Base-by-base conservation (phyloP, 495 filamentous ascomycete species). In the Penicillium bovifimosum region DNA sequence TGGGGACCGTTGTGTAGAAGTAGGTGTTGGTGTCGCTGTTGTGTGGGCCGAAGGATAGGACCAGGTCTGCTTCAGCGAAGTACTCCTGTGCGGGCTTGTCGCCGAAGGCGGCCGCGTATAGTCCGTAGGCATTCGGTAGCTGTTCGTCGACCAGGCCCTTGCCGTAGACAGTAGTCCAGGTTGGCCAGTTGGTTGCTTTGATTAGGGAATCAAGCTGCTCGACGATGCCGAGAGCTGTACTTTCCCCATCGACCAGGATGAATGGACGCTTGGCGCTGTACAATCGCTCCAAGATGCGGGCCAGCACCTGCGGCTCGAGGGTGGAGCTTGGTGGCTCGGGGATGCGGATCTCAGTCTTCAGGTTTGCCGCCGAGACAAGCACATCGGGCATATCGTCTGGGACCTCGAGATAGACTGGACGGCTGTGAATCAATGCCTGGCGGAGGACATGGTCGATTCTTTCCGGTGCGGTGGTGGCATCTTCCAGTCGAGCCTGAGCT, bases 381-480 rank as follows among this genome's bases (percentile, higher is more conserved):
- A 61, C 56, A 17, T 63, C 59, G 4, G 68, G 66, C 70, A 78
- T 68, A 50, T 77, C 75, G 34, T 62, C 61, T 0, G 75, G 75
- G 8, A 77, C 17, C 35, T 74, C 63, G 11, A 78, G 53, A 41
- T 76, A 78, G 3, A 78, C 73, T 6, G 74, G 74, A 39, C 68
- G 62, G 44, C 63, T 70, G 39, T 74, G 67, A 11, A 72, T 41
- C 17, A 73, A 28, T 39, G 65, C 70, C 46, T 72, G 60, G 41
- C 66, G 59, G 38, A 78, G 50, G 29, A 66, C 60, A 50, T 53
- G 55, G 43, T 78, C 73, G 35, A 78, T 73, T 51, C 62, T 52
- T 7, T 63, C 67, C 5, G 73, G 65, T 11, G 65, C 71, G 0
- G 63, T 69, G 0, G 53, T 39, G 3, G 68, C 46, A 46, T 77